Evolutionary conservation across 768 basidiomycete species (phyloP).

Genomic region (Serendipita sp.): DNA sequence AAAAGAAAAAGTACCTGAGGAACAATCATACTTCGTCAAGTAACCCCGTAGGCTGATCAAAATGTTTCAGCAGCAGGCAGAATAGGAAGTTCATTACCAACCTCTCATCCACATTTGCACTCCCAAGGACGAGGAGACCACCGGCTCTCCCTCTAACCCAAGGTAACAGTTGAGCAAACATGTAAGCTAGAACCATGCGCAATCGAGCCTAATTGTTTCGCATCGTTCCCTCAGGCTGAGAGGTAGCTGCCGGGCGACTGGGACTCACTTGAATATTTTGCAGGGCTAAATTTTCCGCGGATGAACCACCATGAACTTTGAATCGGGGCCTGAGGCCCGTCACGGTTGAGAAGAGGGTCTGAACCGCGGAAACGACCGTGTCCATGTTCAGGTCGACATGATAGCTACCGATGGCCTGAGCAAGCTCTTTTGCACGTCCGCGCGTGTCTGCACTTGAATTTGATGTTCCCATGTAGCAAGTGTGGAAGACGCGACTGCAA

Average conservation of each 20-base stretch:
- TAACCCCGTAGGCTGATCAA: slow-evolving; percentile 71
- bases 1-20: slow-evolving; percentile 38
- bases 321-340: slow-evolving; percentile 62
- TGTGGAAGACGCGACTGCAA: slow-evolving; percentile 76
- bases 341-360: slow-evolving; percentile 66
- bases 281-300: slow-evolving; percentile 84
- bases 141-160: slow-evolving; percentile 77
- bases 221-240: not conserved
- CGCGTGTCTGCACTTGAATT: slow-evolving; percentile 84
- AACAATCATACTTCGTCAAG: slow-evolving; percentile 95
- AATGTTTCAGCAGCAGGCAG: not conserved
- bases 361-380: slow-evolving; percentile 65
- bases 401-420: slow-evolving; percentile 83
- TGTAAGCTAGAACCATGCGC: slow-evolving; percentile 85
- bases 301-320: slow-evolving; percentile 69
- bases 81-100: slow-evolving; percentile 16
- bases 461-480: slow-evolving; percentile 98
- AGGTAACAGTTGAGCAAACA: slow-evolving; percentile 89
- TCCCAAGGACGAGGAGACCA: slow-evolving; percentile 86
- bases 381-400: slow-evolving; percentile 97
- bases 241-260: not conserved
- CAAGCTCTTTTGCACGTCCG: slow-evolving; percentile 68
- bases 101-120: slow-evolving; percentile 98
- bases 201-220: slow-evolving; percentile 48
- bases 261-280: slow-evolving; percentile 79